These are phyloP conservation scores for Schrenkiella parvula DNA, from an alignment of 345 rosid species.

Conservation along the genomic window DNA sequence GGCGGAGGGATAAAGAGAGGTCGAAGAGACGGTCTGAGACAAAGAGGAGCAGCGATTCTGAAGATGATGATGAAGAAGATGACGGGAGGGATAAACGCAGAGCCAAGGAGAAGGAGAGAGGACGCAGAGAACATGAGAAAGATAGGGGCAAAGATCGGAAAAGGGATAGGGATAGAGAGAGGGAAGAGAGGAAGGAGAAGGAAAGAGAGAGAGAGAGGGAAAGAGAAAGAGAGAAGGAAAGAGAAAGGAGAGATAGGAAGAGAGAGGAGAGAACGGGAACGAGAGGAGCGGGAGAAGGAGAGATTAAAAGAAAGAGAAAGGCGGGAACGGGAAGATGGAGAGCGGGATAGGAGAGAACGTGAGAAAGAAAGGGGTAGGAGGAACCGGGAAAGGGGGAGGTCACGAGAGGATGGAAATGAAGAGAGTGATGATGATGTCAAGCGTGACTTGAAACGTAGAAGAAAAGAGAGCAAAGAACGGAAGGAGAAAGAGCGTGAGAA, in stretches of 20 bases:
- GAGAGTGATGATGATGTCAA: constrained; percentile 49
- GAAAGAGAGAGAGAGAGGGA: constrained; percentile 28
- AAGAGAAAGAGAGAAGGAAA: constrained; percentile 29
- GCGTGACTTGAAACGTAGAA: constrained; percentile 53
- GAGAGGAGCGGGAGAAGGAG: constrained; percentile 34
- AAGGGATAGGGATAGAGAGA: constrained; percentile 25
- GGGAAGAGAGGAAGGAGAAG: constrained; percentile 30
- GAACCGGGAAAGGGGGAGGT: constrained; percentile 59
- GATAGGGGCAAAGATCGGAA: constrained; percentile 30
- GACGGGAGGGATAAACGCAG: constrained; percentile 44
- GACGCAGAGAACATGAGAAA: constrained; percentile 36
- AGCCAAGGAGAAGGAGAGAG: constrained; percentile 35
- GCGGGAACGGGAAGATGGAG: constrained; percentile 36
- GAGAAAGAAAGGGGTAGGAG: constrained; percentile 58
- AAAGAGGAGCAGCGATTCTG: constrained; percentile 49
- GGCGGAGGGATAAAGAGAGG: constrained; percentile 41
- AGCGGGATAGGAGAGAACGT: constrained; percentile 36
- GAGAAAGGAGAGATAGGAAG: constrained; percentile 34
- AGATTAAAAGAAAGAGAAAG: constrained; percentile 35
- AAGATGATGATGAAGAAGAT: constrained; percentile 37
- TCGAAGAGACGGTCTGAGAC: constrained; percentile 41
- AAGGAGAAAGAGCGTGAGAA: constrained; percentile 63
- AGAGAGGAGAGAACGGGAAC: constrained; percentile 32
- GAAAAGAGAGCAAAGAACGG: constrained; percentile 52
- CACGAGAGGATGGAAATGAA: constrained; percentile 50